Conservation (phyloP, 768 basidiomycete genomes). For the Glaciozyma antarctica region DNA sequence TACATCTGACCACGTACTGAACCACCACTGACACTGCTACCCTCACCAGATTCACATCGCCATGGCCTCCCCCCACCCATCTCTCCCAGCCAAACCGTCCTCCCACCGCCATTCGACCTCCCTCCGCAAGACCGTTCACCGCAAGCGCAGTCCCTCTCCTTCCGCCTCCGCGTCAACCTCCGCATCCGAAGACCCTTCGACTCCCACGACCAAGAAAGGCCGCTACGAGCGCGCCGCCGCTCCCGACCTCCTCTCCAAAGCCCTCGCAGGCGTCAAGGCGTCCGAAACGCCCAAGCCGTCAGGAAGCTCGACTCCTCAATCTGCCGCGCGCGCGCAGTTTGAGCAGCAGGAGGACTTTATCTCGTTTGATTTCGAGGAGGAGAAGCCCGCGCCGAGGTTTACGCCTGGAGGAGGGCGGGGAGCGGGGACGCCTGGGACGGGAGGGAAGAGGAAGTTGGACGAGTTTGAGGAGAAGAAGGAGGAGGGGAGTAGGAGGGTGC, state of each 20-base stretch:
- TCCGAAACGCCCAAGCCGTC: neutral
- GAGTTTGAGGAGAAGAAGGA: slow-evolving; percentile 14
- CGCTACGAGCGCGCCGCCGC: neutral
- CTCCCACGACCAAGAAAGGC: neutral
- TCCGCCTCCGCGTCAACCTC: neutral
- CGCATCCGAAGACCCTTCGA: neutral
- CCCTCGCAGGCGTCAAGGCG: neutral
- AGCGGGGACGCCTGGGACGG: slow-evolving; percentile 4
- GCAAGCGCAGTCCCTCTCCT: slow-evolving; percentile 4
- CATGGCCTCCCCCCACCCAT: neutral
- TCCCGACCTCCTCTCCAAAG: neutral
- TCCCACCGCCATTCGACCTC: neutral
- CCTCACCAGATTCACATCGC: no score
- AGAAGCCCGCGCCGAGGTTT: neutral
- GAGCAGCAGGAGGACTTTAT: slow-evolving; percentile 33
- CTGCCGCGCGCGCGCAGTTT: slow-evolving; percentile 17
- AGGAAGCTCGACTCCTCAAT: neutral
- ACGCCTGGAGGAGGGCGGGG: slow-evolving; percentile 10
- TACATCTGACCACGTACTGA: no score
- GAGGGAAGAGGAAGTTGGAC: slow-evolving; percentile 12
- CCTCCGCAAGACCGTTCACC: neutral
- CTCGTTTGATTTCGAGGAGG: slow-evolving; percentile 22
- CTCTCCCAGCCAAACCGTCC: neutral
- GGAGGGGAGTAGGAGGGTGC: slow-evolving; percentile 14
- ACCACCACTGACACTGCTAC: no score